A percentile compares a stretch with the other conserved stretches of the same genome.
These are phyloP conservation scores for Alternaria ethzedia DNA, from an alignment of 2,329 filamentous ascomycete species.

Conservation along the genomic window DNA sequence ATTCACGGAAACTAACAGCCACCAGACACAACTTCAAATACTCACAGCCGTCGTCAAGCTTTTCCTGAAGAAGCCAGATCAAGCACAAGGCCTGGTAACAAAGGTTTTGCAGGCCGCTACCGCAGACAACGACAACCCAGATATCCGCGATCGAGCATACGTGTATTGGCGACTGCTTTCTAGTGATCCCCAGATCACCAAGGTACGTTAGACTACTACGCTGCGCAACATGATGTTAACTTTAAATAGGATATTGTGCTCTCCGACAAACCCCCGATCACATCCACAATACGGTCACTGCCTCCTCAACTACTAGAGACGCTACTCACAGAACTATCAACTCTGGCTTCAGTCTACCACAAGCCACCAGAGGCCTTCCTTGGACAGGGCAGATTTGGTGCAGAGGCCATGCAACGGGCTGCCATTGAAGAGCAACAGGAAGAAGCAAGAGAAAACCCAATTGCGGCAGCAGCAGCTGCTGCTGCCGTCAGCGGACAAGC, in stretches of 20 bases:
- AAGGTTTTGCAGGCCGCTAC: slow-evolving; percentile 94
- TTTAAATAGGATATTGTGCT: slow-evolving; percentile 75
- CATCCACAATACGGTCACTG: slow-evolving; percentile 89
- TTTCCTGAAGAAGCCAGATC: slow-evolving; percentile 95
- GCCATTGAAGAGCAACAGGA: slow-evolving; percentile 96
- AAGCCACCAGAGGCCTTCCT: slow-evolving; percentile 98
- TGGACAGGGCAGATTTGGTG: slow-evolving; percentile 90
- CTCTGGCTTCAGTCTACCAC: slow-evolving; percentile 96
- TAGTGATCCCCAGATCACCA: slow-evolving; percentile 87
- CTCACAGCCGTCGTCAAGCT: slow-evolving; percentile 96
- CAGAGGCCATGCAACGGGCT: slow-evolving; percentile 91
- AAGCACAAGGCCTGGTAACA: slow-evolving; percentile 87
- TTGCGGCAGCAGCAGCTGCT: slow-evolving; percentile 81
- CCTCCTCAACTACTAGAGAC: slow-evolving; percentile 84
- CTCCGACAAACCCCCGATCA: slow-evolving; percentile 92
- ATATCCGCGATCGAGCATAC: slow-evolving; percentile 95
- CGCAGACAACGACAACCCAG: slow-evolving; percentile 94
- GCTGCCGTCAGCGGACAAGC: slow-evolving; percentile 64
- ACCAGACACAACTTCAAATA: slow-evolving; percentile 93
- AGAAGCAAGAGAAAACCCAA: slow-evolving; percentile 90
- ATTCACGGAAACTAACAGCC: slow-evolving; percentile 37
- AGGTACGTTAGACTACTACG: slow-evolving; percentile 59
- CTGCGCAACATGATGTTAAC: slow-evolving; percentile 4
- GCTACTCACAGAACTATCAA: slow-evolving; percentile 90
- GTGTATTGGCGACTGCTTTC: slow-evolving; percentile 98